A percentile compares a stretch with the other conserved stretches of the same genome.
These are phyloP conservation scores for Globisporangium ultimum DNA, from an alignment of 352 stramenopile species.

Conservation along the genomic window DNA sequence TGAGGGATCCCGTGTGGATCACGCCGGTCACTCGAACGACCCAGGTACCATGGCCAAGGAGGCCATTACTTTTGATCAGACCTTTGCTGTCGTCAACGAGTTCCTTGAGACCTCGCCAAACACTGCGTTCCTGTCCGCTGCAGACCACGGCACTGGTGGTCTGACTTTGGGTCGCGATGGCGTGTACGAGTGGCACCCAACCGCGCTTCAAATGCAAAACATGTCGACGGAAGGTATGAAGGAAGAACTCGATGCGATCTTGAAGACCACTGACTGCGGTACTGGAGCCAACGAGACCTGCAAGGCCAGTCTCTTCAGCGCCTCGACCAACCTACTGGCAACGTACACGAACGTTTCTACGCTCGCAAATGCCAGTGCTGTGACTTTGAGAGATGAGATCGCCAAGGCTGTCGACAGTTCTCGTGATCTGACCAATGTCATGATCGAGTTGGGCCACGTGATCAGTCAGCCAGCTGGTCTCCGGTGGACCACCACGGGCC, in stretches of 20 bases:
- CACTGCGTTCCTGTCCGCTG: constrained; percentile 49
- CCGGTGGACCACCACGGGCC: constrained; percentile 57
- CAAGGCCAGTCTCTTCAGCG: constrained; percentile 34
- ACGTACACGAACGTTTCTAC: constrained; percentile 55
- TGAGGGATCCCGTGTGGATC: constrained; percentile 67
- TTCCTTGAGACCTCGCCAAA: constrained; percentile 45
- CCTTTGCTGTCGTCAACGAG: constrained; percentile 57
- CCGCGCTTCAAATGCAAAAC: constrained; percentile 41
- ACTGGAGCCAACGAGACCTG: constrained; percentile 34
- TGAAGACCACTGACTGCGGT: constrained; percentile 30
- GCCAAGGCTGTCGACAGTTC: constrained; percentile 40
- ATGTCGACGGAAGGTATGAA: constrained; percentile 63
- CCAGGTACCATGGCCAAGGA: constrained; percentile 65
- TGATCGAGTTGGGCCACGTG: constrained; percentile 53
- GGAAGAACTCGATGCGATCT: constrained; percentile 28
- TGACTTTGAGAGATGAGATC: constrained; percentile 32
- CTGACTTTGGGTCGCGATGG: constrained; percentile 47
- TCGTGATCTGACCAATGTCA: constrained; percentile 35
- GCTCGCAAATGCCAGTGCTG: constrained; percentile 22
- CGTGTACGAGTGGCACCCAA: constrained; percentile 51
- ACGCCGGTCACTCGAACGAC: constrained; percentile 66
- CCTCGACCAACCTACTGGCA: constrained; percentile 36
- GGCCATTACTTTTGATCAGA: constrained; percentile 66
- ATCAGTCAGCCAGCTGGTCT: constrained; percentile 42
- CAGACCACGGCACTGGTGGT: constrained; percentile 65